Percentiles rank a stretch among this genome's conserved stretches.
Evolutionary conservation across 352 stramenopile species (phyloP).

Genomic region (Phytophthora fragariae): DNA sequence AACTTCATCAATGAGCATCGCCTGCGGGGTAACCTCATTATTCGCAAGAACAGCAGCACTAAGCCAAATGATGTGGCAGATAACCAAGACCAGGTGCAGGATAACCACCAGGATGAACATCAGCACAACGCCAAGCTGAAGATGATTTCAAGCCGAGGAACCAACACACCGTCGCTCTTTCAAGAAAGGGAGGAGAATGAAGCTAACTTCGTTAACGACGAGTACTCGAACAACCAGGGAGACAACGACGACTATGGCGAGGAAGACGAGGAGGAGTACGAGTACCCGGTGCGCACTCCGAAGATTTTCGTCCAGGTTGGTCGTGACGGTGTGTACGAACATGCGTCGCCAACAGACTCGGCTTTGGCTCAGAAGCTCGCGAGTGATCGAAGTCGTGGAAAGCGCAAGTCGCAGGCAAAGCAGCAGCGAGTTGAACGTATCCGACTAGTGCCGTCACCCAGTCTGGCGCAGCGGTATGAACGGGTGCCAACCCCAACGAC

Average conservation of each 20-base stretch:
- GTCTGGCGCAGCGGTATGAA: conserved; percentile 55
- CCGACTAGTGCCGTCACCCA: conserved; percentile 53
- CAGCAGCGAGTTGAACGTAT: conserved; percentile 57
- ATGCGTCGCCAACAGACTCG: conserved; percentile 34
- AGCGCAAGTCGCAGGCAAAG: conserved; percentile 31
- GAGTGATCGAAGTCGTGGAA: conserved; percentile 33
- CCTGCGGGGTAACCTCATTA: conserved; percentile 70
- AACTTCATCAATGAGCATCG: conserved; percentile 88
- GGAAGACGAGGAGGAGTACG: conserved; percentile 30
- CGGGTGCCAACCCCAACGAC: conserved; percentile 42
- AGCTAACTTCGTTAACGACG: conserved; percentile 23
- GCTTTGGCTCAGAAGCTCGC: conserved; percentile 50
- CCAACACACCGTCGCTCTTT: conserved; percentile 33
- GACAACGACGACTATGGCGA: conserved; percentile 32
- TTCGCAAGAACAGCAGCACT: conserved; percentile 42
- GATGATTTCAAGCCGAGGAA: conserved; percentile 34
- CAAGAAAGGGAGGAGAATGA: conserved; percentile 23
- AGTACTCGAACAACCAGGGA: conserved; percentile 41
- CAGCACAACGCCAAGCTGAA: conserved; percentile 23
- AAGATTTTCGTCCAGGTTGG: conserved; percentile 62
- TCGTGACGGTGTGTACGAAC: conserved; percentile 49
- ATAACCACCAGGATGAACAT: conserved; percentile 17
- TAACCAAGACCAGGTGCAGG: conserved; percentile 31
- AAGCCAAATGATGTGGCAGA: conserved; percentile 20
- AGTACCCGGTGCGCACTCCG: conserved; percentile 44